Conservation (phyloP, 371 early-diverging fungal species). For the Apophysomyces variabilis region DNA sequence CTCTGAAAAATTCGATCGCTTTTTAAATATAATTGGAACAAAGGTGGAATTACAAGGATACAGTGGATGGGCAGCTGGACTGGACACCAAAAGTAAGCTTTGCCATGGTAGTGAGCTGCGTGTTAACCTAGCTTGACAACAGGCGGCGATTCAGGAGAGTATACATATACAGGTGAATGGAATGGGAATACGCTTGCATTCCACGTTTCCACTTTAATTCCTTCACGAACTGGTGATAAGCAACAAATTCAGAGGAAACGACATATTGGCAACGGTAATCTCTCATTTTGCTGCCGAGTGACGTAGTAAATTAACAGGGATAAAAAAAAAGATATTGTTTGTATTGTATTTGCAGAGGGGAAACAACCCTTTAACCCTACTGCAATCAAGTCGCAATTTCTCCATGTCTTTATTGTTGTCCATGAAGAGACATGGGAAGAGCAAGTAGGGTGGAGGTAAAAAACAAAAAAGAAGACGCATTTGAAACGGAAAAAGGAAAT, state of each 20-base stretch:
- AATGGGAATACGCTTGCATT: slow-evolving; percentile 81
- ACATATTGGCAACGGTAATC: slow-evolving; percentile 78
- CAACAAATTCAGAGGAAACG: slow-evolving; percentile 84
- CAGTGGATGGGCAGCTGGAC: slow-evolving; percentile 76
- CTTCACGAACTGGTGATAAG: slow-evolving; percentile 66
- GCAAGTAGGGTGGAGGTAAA: slow-evolving; percentile 35
- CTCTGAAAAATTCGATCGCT: slow-evolving; percentile 61
- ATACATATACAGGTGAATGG: slow-evolving; percentile 76
- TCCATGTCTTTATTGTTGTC: slow-evolving; percentile 72
- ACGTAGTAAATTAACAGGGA: not conserved
- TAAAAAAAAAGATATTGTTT: slow-evolving; percentile 61
- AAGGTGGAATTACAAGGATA: slow-evolving; percentile 73
- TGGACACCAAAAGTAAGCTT: slow-evolving; percentile 69
- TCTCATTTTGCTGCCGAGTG: not conserved
- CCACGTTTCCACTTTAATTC: slow-evolving; percentile 80
- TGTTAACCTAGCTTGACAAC: slow-evolving; percentile 12
- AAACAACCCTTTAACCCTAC: slow-evolving; percentile 65
- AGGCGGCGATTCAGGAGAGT: slow-evolving; percentile 73
- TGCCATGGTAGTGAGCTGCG: not conserved
- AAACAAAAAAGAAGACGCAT: no score
- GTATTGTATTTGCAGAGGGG: slow-evolving; percentile 68
- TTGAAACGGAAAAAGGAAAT: slow-evolving; percentile 3
- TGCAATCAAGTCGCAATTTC: slow-evolving; percentile 71
- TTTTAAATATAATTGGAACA: slow-evolving; percentile 72
- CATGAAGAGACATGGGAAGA: slow-evolving; percentile 44